Evolutionary conservation across 2,329 filamentous ascomycete genomes (phyloP), one percentile per base, ranked within the genome.

Genomic region (Fusarium drepaniforme): DNA sequence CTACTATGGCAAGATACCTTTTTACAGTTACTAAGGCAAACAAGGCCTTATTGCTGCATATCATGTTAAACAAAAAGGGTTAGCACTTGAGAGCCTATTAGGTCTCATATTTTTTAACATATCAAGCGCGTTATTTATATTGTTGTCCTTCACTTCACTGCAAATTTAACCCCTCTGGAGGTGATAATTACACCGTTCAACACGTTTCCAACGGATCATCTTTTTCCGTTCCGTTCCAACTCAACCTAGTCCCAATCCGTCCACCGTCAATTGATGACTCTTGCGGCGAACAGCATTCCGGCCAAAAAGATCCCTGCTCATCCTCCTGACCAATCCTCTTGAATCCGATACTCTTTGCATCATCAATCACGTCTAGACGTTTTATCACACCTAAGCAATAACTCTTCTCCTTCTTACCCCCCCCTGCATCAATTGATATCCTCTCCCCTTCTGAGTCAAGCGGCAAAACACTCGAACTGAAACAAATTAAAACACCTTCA

Each of bases 181-280:
- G 49, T 13, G 25, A 8, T n/a, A 8, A 5, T 30, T 1, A 1
- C 3, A 30, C 56, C 8, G 21, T 25, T 28, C 37, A 38, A n/a
- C 28, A 37, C 62, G 62, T 64, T 56, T 57, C 8, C 28, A 33
- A 64, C 61, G 61, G 44, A 40, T 3, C 28, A 61, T 4, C 8
- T 16, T 42, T 33, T 44, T 16, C 37, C 21, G 30, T 8, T 30
- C 44, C 33, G 30, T 35, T 25, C 9, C 11, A 28, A 5, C 8
- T 6, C 7, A 8, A 12, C 5, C 73, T 75, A 75, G 66, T 73
- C 56, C 70, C 0, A n/a, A 61, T 68, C n/a, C 23, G 58, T 61
- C 42, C n/a, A 66, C 73, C 70, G 67, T 75, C 30, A 51, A 37
- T 63, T 25, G 33, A 69, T 75, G 73, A 75, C 74, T 74, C 74